Evolutionary conservation across 2,329 filamentous ascomycete species (phyloP).

Genomic region (Oidium heveae): DNA sequence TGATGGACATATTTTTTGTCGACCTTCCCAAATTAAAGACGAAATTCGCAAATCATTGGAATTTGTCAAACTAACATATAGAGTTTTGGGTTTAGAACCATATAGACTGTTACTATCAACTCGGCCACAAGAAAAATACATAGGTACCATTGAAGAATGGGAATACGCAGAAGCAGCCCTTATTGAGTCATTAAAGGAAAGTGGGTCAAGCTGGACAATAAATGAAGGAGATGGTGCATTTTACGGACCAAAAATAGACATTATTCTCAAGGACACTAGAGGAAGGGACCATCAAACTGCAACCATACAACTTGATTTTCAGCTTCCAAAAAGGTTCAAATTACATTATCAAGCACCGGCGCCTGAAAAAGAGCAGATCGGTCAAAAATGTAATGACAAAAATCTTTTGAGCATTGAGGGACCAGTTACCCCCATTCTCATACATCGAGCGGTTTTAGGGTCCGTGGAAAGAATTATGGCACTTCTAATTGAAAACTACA

Average conservation of each 20-base stretch:
- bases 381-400: slow-evolving; percentile 22
- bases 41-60: slow-evolving; percentile 52
- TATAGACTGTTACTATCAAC: slow-evolving; percentile 62
- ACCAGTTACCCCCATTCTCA: slow-evolving; percentile 46
- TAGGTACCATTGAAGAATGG: slow-evolving; percentile 49
- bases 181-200: slow-evolving; percentile 32
- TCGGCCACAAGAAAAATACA: slow-evolving; percentile 48
- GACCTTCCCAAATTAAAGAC: slow-evolving; percentile 44
- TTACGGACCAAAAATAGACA: slow-evolving; percentile 80
- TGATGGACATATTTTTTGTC: slow-evolving; percentile 76
- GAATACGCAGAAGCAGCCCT: slow-evolving; percentile 41
- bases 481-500: slow-evolving; percentile 59
- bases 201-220: slow-evolving; percentile 42
- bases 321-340: slow-evolving; percentile 59
- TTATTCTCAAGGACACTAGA: slow-evolving; percentile 53
- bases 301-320: slow-evolving; percentile 75
- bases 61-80: slow-evolving; percentile 50
- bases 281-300: slow-evolving; percentile 77
- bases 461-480: slow-evolving; percentile 71
- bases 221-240: slow-evolving; percentile 72
- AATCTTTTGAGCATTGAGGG: slow-evolving; percentile 26
- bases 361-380: slow-evolving; percentile 32
- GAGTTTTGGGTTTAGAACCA: slow-evolving; percentile 40
- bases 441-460: slow-evolving; percentile 65
- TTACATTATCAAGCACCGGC: slow-evolving; percentile 49